Conservation (phyloP, 352 stramenopile species). For the Thalassiosira hispida region DNA sequence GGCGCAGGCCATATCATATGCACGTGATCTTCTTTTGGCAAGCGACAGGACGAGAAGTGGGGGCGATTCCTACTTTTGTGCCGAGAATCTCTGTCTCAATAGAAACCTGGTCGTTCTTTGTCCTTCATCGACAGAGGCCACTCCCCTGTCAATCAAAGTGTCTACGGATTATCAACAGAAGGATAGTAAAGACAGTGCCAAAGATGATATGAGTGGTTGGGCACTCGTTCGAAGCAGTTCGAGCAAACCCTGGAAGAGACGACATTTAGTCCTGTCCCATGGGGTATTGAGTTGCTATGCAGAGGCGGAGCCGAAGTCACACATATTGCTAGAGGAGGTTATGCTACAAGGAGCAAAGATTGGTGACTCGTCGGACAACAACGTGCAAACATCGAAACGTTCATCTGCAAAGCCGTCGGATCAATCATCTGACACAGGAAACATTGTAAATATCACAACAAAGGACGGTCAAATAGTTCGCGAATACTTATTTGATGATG, state of each 20-base stretch:
- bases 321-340: constrained; percentile 62
- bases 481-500: constrained; percentile 68
- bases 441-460: constrained; percentile 59
- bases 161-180: constrained; percentile 16
- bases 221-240: constrained; percentile 54
- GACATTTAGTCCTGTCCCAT: constrained; percentile 72
- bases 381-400: constrained; percentile 7
- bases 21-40: constrained; percentile 76
- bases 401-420: constrained; percentile 27
- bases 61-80: constrained; percentile 83
- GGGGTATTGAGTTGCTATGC: constrained; percentile 71
- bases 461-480: constrained; percentile 59
- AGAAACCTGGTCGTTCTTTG: constrained; percentile 70
- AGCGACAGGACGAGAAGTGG: constrained; percentile 76
- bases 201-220: constrained; percentile 52
- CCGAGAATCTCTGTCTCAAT: constrained; percentile 76
- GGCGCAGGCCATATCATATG: constrained; percentile 72
- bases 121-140: constrained; percentile 68
- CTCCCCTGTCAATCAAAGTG: constrained; percentile 71
- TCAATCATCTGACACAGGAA: constrained; percentile 25
- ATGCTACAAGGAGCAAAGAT: constrained; percentile 62
- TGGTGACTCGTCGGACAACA: constrained; percentile 27
- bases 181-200: constrained; percentile 23
- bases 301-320: constrained; percentile 48
- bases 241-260: constrained; percentile 56